Base-by-base conservation (phyloP, 148 eudicot species). In the Chenopodium berlandieri region DNA sequence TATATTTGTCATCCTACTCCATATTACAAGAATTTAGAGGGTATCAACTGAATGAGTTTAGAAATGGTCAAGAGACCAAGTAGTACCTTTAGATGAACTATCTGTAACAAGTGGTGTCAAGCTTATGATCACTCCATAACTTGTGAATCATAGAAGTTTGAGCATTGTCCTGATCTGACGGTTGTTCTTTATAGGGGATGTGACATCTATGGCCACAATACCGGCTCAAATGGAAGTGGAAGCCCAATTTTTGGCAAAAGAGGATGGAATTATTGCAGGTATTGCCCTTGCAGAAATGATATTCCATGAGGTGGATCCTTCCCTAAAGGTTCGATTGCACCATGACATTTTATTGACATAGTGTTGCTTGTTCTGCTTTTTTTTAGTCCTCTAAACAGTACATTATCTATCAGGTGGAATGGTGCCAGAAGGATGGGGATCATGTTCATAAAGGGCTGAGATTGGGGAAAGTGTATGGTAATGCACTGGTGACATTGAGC, bases 401-500 rank as follows among this genome's bases (percentile, higher is more conserved):
- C 14, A 30, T 50, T 73, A 80, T 77, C 60, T 86, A 73, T 83
- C 85, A 95, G 97, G 92, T 95, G 68, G 97, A 95, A 81, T 95
- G 99, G 99, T 89, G 73, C 72, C 90, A 82, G 81, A 90, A 89
- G 76, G 99, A 95, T 84, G 99, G 99, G 71, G 97, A 95, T 85
- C 84, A 11, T 84, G 90, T 93, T 78, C 85, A 83, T 12, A 93
- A 93, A 84, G 99, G 99, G 66, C 86, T 91, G 34, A 90, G 87
- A 72, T 87, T 95, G 78, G 99, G 99, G 40, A 95, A 92, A 89
- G 99, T 95, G 77, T 87, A 88, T 66, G 99, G 99, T 95, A 93
- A 87, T 73, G 50, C n/a, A 23, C 50, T 73, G 37, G 50, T 69
- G 32, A 62, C 47, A 69, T 50, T 27, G 37, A 69, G 27, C 50